These are phyloP conservation scores for Alternaria metachromatica DNA, from an alignment of 2,329 filamentous ascomycete species.

Conservation along the genomic window DNA sequence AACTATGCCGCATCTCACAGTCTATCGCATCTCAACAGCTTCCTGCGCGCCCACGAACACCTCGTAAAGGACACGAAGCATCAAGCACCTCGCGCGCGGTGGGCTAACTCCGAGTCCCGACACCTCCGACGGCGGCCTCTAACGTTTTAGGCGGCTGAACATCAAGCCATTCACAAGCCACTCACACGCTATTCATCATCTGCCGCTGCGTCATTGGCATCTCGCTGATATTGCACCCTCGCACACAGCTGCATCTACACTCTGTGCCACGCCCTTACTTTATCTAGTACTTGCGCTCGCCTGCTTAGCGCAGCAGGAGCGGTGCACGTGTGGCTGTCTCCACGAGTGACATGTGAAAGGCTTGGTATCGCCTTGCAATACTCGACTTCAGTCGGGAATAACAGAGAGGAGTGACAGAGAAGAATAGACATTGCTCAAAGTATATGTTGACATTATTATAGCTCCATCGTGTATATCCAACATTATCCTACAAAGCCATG, in stretches of 20 bases:
- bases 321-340: background rate
- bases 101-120: constrained; percentile 17
- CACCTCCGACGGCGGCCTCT: constrained; percentile 1
- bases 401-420: background rate
- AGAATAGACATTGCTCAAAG: background rate
- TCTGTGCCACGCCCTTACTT: background rate
- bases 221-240: constrained; percentile 4
- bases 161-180: constrained; percentile 1
- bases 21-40: background rate
- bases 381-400: background rate
- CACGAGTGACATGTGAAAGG: background rate
- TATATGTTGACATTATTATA: background rate
- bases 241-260: background rate
- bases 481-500: background rate
- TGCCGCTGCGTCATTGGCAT: constrained; percentile 1
- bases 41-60: background rate
- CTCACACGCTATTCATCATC: background rate
- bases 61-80: constrained; percentile 16
- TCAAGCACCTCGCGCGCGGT: constrained; percentile 17
- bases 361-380: background rate
- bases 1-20: background rate
- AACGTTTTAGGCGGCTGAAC: constrained; percentile 3
- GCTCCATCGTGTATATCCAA: background rate
- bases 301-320: background rate
- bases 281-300: background rate